Base-by-base conservation (phyloP, 345 rosid species). In the Salix purpurea region DNA sequence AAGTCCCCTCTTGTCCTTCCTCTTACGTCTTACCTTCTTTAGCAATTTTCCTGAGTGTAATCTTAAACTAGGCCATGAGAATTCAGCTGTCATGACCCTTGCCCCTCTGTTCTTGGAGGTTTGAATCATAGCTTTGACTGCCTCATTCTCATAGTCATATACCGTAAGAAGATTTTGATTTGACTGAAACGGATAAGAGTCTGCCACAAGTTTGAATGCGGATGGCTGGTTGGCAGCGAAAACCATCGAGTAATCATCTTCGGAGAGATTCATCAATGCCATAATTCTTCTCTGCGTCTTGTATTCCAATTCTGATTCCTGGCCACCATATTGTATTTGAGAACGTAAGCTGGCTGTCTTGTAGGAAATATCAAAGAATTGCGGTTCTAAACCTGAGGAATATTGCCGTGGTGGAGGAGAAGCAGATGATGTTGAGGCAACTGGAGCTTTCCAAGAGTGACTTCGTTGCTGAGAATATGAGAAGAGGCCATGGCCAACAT, bases 181-280 rank as follows among this genome's bases (percentile, higher is more conserved):
- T 5, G 87, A 85, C 65, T 81, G 84, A 82, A 93, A 91, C 7
- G 89, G 88, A 74, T 93, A 95, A 24, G 82, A 77, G 6, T 93
- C 99, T 18, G 97, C 93, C 10, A 95, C 24, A 64, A 93, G 85
- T 84, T 89, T 95, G 75, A 91, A 91, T 39, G 96, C 96, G 11
- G 94, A 90, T 1, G 90, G 77, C 73, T 91, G 93, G 71, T 90
- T 90, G 28, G 92, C 89, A 6, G 94, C 88, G 82, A 90, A 81
- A 58, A 90, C 86, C 88, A 90, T 73, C 7, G 82, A 72, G 80
- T 95, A 93, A 60, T 93, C 94, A 2, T 84, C 85, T 84, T 89
- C 96, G 5, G 93, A 88, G 65, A 93, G 71, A 77, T 95, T 95
- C 97, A 95, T 90, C 54, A 90, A 93, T 26, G 70, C 50, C 87